Evolutionary conservation across 495 filamentous ascomycete genomes (phyloP).

Genomic region (Aspergillus avenaceus): DNA sequence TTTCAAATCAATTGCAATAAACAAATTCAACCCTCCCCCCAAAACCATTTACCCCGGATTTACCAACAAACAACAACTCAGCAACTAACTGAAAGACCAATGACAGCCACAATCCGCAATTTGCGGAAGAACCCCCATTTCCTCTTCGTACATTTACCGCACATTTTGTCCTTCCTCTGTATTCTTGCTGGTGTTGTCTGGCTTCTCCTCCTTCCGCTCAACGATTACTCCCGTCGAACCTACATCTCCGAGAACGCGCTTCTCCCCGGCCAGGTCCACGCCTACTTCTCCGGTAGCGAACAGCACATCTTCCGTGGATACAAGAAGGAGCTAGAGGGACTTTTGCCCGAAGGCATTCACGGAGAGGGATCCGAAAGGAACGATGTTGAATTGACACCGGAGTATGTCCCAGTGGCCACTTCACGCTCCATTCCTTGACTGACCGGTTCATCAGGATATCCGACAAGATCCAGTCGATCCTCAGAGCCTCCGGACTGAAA

Average conservation of each 20-base stretch:
- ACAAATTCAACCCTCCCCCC: neutral
- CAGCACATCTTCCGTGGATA: slow-evolving; percentile 94
- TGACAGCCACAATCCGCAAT: slow-evolving; percentile 39
- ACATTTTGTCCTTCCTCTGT: slow-evolving; percentile 71
- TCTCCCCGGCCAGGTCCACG: slow-evolving; percentile 92
- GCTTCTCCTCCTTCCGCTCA: slow-evolving; percentile 87
- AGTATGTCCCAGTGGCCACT: slow-evolving; percentile 24
- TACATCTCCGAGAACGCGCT: slow-evolving; percentile 98
- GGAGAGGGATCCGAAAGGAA: slow-evolving; percentile 9
- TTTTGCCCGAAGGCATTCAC: slow-evolving; percentile 21
- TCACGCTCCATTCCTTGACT: slow-evolving; percentile 3
- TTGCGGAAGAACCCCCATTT: slow-evolving; percentile 40
- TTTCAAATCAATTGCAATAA: too few relatives aligned
- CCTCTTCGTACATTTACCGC: slow-evolving; percentile 37
- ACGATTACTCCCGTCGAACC: slow-evolving; percentile 86
- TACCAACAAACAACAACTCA: slow-evolving; percentile 18
- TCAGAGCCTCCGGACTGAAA: slow-evolving; percentile 75
- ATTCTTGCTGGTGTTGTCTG: slow-evolving; percentile 84
- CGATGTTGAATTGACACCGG: slow-evolving; percentile 39
- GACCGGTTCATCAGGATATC: slow-evolving; percentile 46
- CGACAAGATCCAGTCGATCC: slow-evolving; percentile 66
- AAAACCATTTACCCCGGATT: slow-evolving; percentile 14
- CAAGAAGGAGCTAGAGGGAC: slow-evolving; percentile 69
- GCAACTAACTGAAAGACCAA: slow-evolving; percentile 10
- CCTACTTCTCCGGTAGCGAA: slow-evolving; percentile 94